Base-by-base conservation (phyloP, 768 basidiomycete genomes). In the Nidula microcarpa region DNA sequence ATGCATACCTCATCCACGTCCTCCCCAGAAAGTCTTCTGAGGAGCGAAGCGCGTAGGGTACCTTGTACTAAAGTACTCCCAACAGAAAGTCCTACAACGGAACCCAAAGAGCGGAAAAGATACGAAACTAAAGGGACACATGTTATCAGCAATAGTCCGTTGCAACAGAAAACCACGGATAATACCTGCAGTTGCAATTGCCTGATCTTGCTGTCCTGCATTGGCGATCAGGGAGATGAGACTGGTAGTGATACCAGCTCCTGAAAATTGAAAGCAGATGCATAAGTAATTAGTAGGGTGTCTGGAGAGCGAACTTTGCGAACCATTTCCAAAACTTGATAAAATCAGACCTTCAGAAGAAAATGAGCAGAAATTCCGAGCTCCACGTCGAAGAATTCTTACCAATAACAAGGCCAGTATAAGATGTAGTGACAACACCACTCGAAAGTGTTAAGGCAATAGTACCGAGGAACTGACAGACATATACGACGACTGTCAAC, bases 81-180 rank as follows among this genome's bases (percentile, higher is more conserved):
- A 0, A 81, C 63, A 0, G 84, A 82, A 1, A 86, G 59, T 1
- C 82, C 81, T 18, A 85, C 65, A 6, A 86, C 81, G 1, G 75
- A 76, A 2, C 84, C 84, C 10, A 86, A 62, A 2, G 84, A 84
- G 35, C 84, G 80, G 71, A 86, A 86, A 35, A 87, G 81, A 62
- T 85, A 85, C 0, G 82, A 84, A 1, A 81, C 84, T 84, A 58
- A 30, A 30, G 23, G 23, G 23, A 30, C 1, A 30, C 4, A 30
- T 30, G 23, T 30, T 30, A 30, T 30, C 23, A 30, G 23, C 23
- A 30, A 30, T 30, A 30, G 23, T 30, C 23, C 23, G 23, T 30
- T 4, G 23, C 23, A 30, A 30, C 4, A 2, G 23, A 30, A 30
- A 30, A 30, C 4, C 23, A 30, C 23, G 23, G 23, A 30, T 30